Conservation (phyloP, 768 basidiomycete species). For the Leccinum imitatum region DNA sequence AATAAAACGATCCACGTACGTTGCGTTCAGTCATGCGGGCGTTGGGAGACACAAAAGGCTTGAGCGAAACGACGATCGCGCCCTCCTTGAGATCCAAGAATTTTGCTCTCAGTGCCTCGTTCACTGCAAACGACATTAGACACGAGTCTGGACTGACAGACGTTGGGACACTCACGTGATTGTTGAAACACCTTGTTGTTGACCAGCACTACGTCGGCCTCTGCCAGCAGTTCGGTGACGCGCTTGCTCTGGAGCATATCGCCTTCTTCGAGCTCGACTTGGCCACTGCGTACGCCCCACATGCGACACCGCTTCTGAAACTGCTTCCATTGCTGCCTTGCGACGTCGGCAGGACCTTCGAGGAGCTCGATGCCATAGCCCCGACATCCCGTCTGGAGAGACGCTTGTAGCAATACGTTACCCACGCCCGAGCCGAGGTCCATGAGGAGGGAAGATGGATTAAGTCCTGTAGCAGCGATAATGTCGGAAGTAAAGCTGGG, state of each 20-base stretch:
- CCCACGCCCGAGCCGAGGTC: conserved; percentile 88
- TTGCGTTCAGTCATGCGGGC: conserved; percentile 84
- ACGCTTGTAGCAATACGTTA: conserved; percentile 80
- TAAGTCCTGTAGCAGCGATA: conserved; percentile 48
- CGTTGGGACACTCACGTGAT: conserved; percentile 52
- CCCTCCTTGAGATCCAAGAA: conserved; percentile 95
- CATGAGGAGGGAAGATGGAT: conserved; percentile 63
- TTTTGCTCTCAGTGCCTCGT: conserved; percentile 81
- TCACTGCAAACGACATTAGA: conserved; percentile 49
- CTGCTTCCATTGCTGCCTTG: conserved; percentile 70
- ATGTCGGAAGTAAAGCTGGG: conserved; percentile 65
- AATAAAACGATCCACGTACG: conserved; percentile 39
- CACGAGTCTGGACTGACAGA: background rate
- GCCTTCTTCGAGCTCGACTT: conserved; percentile 78
- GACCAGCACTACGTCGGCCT: conserved; percentile 90
- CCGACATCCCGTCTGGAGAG: conserved; percentile 74
- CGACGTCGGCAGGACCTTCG: conserved; percentile 78
- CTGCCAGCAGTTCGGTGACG: conserved; percentile 65
- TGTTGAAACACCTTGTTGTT: conserved; percentile 86
- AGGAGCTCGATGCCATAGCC: conserved; percentile 83
- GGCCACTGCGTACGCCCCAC: conserved; percentile 84
- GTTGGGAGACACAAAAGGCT: conserved; percentile 77
- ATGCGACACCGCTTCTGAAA: conserved; percentile 76
- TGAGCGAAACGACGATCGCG: conserved; percentile 84
- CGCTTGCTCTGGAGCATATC: conserved; percentile 75